Percentiles rank a stretch among this genome's conserved stretches.
phyloP scores from a whole-genome alignment of 2,329 filamentous ascomycete species.

The Thermomyces lanuginosus region DNA sequence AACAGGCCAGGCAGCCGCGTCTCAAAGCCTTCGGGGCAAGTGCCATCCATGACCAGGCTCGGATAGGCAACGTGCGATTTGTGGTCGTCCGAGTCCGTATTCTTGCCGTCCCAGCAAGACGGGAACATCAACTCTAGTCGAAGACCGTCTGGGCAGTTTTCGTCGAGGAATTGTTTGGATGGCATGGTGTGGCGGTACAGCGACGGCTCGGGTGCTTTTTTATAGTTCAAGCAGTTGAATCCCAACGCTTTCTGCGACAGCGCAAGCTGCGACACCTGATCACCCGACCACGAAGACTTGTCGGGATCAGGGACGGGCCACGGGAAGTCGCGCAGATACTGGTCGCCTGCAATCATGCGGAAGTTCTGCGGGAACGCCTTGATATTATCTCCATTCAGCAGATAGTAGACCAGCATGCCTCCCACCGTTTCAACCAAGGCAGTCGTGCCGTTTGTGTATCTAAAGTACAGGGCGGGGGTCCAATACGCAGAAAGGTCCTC shows the following conservation, averaged over 20 bases:
- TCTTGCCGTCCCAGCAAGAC: constrained; percentile 70
- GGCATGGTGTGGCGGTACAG: constrained; percentile 71
- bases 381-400: constrained; percentile 50
- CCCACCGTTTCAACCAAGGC: constrained; percentile 58
- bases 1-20: constrained; percentile 58
- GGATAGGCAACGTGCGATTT: constrained; percentile 62
- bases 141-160: constrained; percentile 64
- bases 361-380: constrained; percentile 62
- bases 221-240: constrained; percentile 91
- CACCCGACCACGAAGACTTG: constrained; percentile 52
- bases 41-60: constrained; percentile 55
- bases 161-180: constrained; percentile 61
- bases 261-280: constrained; percentile 51
- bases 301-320: constrained; percentile 49
- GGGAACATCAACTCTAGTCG: constrained; percentile 78
- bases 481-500: constrained; percentile 84
- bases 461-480: constrained; percentile 65
- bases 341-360: constrained; percentile 66
- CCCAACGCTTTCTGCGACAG: constrained; percentile 69
- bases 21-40: constrained; percentile 54
- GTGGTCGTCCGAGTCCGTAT: constrained; percentile 38
- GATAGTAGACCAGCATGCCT: constrained; percentile 85
- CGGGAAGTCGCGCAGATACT: constrained; percentile 50
- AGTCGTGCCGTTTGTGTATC: constrained; percentile 48
- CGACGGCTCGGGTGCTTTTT: constrained; percentile 47